Evolutionary conservation across 495 filamentous ascomycete genomes (phyloP).

Genomic region (Massariosphaeria phaeospora): DNA sequence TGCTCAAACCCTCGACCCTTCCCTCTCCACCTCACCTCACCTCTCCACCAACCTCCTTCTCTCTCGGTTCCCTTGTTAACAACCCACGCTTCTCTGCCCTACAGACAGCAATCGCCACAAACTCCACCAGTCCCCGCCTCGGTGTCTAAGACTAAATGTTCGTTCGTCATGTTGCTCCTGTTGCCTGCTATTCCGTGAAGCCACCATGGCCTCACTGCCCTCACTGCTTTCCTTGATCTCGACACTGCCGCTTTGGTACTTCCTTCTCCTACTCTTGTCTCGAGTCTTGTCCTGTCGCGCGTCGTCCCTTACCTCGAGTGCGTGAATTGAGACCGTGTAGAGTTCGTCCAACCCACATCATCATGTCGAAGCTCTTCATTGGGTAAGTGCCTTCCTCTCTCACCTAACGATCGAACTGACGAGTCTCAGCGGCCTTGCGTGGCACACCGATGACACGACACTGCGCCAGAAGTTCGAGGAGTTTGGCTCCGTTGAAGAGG

Average conservation of each 20-base stretch:
- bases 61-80: background rate
- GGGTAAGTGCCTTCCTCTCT: conserved; percentile 55
- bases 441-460: conserved; percentile 88
- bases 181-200: conserved; percentile 12
- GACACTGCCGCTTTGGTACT: conserved; percentile 5
- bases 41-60: background rate
- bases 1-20: conserved; percentile 3
- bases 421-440: conserved; percentile 76
- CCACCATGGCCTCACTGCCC: conserved; percentile 26
- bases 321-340: conserved; percentile 35
- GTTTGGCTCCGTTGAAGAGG: conserved; percentile 85
- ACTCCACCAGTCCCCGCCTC: conserved; percentile 2
- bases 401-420: conserved; percentile 17
- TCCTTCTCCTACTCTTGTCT: conserved; percentile 23
- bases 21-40: background rate
- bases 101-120: conserved; percentile 3
- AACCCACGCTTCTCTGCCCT: background rate
- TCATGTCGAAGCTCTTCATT: conserved; percentile 87
- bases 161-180: conserved; percentile 28
- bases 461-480: conserved; percentile 83
- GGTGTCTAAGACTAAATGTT: conserved; percentile 28
- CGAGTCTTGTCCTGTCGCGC: conserved; percentile 33
- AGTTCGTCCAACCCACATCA: conserved; percentile 33
- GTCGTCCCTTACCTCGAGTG: conserved; percentile 15
- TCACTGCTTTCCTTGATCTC: conserved; percentile 7